These are phyloP conservation scores for Stephania cephalantha DNA, from an alignment of 164 flowering plant genomes.

Conservation along the genomic window DNA sequence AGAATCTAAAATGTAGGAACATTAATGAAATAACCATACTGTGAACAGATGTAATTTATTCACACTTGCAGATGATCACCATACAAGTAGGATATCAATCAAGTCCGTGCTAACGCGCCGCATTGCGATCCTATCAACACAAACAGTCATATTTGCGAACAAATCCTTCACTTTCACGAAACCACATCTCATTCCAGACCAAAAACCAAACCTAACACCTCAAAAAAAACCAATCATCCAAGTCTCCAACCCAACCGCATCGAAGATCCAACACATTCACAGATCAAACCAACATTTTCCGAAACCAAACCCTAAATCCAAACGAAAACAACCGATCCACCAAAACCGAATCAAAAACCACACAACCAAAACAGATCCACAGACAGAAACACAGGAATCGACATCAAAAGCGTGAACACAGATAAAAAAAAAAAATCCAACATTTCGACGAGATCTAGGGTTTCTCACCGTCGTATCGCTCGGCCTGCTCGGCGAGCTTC, in stretches of 20 bases:
- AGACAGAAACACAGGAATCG: not conserved
- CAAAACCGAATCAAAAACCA: not conserved
- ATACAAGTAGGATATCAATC: too few relatives aligned
- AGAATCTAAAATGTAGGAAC: too few relatives aligned
- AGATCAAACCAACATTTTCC: not conserved
- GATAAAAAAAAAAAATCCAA: not conserved
- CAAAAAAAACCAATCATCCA: not conserved
- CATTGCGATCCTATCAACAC: too few relatives aligned
- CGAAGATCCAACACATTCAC: not conserved
- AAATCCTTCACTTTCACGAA: too few relatives aligned
- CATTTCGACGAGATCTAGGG: not conserved
- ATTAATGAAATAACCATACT: too few relatives aligned
- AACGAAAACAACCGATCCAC: not conserved
- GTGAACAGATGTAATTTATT: too few relatives aligned
- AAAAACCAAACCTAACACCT: not conserved
- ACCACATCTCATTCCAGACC: not conserved
- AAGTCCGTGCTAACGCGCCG: too few relatives aligned
- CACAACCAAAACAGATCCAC: not conserved
- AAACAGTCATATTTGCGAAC: too few relatives aligned
- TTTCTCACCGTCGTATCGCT: slow-evolving; percentile 1
- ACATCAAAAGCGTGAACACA: not conserved
- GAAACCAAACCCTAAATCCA: not conserved
- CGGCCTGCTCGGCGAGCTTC: slow-evolving; percentile 3
- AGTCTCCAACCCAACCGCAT: not conserved
- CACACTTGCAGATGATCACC: too few relatives aligned